Base-by-base conservation (phyloP, 148 eudicot species). In the Chenopodium quinoa region DNA sequence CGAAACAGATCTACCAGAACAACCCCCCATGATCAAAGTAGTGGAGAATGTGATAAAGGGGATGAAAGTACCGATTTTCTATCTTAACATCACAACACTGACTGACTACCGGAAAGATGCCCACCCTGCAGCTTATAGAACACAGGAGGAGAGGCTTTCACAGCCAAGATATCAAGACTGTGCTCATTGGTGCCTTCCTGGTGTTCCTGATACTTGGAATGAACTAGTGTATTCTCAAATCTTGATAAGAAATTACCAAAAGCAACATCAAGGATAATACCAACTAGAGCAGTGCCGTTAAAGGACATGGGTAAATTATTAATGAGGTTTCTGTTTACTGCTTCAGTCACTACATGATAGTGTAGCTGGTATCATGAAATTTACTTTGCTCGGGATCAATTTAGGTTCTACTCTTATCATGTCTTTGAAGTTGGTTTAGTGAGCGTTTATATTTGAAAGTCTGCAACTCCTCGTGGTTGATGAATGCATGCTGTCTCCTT, bases 121-220 rank as follows among this genome's bases (percentile, higher is more conserved):
- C 3, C 97, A 93, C 75, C 97, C 97, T 27, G 85, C 92, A 19
- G 71, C 88, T 71, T 90, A 83, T 86, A 76, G 92, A 70, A 85
- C 85, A 76, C 86, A 80, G 17, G 92, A 88, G 85, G 94, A 90
- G 86, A 89, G 84, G 74, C 82, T 71, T 22, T 78, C 83, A 9
- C 83, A 85, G 10, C 23, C 78, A 63, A 85, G 84, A 56, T 85
- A 81, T 68, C 95, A 91, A 78, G 94, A 93, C 73, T 93, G 97
- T 85, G 88, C 92, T 19, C 94, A 93, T 80, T 93, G 97, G 97
- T 93, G 97, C 77, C 89, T 93, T 58, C 97, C 97, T 56, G 97
- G 95, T 52, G 92, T 93, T 25, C 97, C 97, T 7, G 97, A 93
- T 85, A 85, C 89, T 8, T 93, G 97, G 97, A 93, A 93, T 29